A percentile compares a stretch with the other conserved stretches of the same genome.
Conservation (phyloP, 768 basidiomycete genomes). For the Leccinum barrowsii region DNA sequence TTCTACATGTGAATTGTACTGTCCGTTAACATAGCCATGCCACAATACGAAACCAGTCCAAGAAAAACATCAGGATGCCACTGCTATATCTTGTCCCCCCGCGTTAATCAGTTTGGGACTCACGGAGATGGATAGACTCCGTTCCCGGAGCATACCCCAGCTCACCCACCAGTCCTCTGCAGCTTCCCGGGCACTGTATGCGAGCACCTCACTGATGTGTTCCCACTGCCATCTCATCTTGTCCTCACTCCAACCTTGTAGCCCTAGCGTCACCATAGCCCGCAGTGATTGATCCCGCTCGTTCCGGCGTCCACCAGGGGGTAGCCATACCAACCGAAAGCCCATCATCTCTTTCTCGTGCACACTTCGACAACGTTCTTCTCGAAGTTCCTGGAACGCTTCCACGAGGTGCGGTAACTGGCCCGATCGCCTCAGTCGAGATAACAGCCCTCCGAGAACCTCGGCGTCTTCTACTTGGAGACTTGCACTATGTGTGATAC, state of each 20-base stretch:
- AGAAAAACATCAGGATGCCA: background rate
- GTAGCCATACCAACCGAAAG: constrained; percentile 38
- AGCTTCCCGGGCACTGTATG: constrained; percentile 48
- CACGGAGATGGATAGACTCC: constrained; percentile 16
- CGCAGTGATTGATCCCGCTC: constrained; percentile 38
- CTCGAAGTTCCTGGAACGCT: constrained; percentile 55
- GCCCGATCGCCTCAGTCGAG: constrained; percentile 39
- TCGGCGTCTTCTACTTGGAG: constrained; percentile 30
- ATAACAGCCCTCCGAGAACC: constrained; percentile 28
- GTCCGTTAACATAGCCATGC: background rate
- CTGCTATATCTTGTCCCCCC: background rate
- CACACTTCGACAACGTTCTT: constrained; percentile 39
- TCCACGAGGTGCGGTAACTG: constrained; percentile 47
- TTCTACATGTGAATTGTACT: constrained; percentile 65
- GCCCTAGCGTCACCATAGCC: constrained; percentile 9
- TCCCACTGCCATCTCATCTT: constrained; percentile 48
- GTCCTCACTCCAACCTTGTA: constrained; percentile 42
- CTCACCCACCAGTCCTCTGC: constrained; percentile 62
- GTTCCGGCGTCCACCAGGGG: constrained; percentile 39
- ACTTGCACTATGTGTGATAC: constrained; percentile 35
- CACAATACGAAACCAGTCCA: background rate
- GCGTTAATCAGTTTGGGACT: background rate
- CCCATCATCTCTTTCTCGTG: constrained; percentile 41
- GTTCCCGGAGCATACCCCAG: constrained; percentile 44
- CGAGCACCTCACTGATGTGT: constrained; percentile 43